phyloP scores from a whole-genome alignment of 257 asterid genomes.

The Cinchona pubescens region DNA sequence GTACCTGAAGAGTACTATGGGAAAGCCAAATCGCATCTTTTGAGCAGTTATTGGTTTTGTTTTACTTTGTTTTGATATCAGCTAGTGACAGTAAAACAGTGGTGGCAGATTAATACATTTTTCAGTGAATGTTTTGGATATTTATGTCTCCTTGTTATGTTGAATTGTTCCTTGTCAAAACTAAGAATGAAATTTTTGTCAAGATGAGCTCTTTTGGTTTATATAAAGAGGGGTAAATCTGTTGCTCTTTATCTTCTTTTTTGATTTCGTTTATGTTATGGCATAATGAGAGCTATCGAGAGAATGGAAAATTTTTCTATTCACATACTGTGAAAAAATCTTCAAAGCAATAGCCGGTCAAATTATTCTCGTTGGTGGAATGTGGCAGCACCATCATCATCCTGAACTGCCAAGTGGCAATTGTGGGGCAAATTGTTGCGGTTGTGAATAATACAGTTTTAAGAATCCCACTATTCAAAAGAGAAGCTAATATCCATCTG shows the following conservation, averaged over 20 bases:
- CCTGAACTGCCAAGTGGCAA: too few species aligned
- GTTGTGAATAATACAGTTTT: too few species aligned
- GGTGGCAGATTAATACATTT: conserved; percentile 7
- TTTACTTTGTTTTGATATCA: conserved; percentile 11
- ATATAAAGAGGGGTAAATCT: not conserved
- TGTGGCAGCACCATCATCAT: too few species aligned
- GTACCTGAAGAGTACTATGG: conserved; percentile 38
- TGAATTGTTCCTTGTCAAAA: conserved; percentile 1
- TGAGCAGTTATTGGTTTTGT: conserved; percentile 20
- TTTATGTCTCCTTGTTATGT: not conserved
- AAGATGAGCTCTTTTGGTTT: not conserved
- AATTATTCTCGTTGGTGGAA: too few species aligned
- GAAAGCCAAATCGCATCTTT: conserved; percentile 26
- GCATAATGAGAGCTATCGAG: too few species aligned
- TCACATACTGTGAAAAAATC: not conserved
- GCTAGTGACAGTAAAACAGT: not conserved
- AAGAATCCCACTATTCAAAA: too few species aligned
- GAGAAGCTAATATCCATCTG: too few species aligned
- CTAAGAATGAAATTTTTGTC: conserved; percentile 10
- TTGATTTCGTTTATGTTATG: not conserved
- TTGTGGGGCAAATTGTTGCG: too few species aligned
- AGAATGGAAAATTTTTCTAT: not conserved
- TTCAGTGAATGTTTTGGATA: conserved; percentile 1
- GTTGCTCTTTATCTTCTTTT: too few species aligned
- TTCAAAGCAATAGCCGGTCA: too few species aligned